Evolutionary conservation across 306 rosid genomes (phyloP), one percentile per base, ranked within the genome.

Genomic region (Cucurbita moschata): DNA sequence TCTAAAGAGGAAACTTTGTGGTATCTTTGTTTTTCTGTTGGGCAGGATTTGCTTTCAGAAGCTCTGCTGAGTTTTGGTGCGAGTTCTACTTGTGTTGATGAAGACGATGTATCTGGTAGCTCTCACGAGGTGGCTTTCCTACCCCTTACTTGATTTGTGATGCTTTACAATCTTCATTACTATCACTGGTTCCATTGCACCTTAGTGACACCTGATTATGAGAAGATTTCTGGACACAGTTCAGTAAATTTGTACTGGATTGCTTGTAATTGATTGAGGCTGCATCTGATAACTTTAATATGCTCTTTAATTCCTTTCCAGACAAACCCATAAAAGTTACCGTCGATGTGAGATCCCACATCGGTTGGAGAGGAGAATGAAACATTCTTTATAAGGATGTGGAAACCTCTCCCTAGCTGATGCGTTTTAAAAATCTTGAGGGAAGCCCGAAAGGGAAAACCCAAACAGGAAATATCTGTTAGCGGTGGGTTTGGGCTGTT

Each of bases 31-130:
- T 75, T 82, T 77, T 73, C 75, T 82, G 77, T 44, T 79, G 77
- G 23, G 64, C 75, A 93, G 98, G 90, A 93, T 77, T 72, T 74
- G 83, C 89, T 90, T 83, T 79, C 91, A 72, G 98, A 90, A 16
- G 87, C 98, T 73, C 92, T 93, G 58, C 81, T 90, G 81, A 83
- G 91, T 85, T 93, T 93, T 81, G 98, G 98, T 58, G 96, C 98
- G 73, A 86, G 77, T 80, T 92, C 93, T 40, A 86, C 88, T 44
- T 82, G 82, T 62, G 76, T 87, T 40, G 86, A 87, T 72, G 87
- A 86, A 75, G 81, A 86, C 30, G 86, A 85, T 42, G 65, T 59
- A 42, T n/a, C 21, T 69, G 80, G 80, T 55, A 76, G 54, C 74
- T 66, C 78, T n/a, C 82, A 82, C 13, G 86, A 88, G 90, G 98